Base-by-base conservation (phyloP, 2,329 filamentous ascomycete genomes). In the Fusarium haematococcum region DNA sequence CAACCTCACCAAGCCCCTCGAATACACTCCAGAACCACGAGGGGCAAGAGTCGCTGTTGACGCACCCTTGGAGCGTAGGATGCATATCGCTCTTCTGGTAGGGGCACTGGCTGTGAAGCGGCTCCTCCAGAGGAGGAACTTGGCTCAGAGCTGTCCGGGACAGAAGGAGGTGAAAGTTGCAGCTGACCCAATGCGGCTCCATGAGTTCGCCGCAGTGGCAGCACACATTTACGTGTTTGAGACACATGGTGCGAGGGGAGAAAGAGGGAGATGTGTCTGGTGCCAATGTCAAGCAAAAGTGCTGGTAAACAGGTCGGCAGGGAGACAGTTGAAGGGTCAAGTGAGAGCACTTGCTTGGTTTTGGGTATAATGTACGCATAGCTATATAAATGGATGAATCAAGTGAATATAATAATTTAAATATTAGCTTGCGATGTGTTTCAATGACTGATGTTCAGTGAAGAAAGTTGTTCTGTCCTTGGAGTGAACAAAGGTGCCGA, bases 181-280 rank as follows among this genome's bases (percentile, higher is more conserved):
- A 74, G 4, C 33, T 35, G 7, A 27, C n/a, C 43, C 63, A 71
- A 32, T 65, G 58, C 20, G 30, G n/a, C 5, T 18, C 18, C 13
- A 74, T 37, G 11, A 23, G 33, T 16, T 74, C 71, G 4, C 71
- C 71, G 10, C 71, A 74, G 33, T 74, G 35, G 43, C 71, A 71
- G 33, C 71, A 74, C 27, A 48, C 45, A 2, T 20, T n/a, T 35
- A 56, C 27, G 39, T 65, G 10, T 13, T 71, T 48, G 14, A 62
- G 54, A 11, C 71, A 74, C 71, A 71, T 74, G 27, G 13, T 54
- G 27, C 11, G 3, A 33, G 27, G 11, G 6, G 6, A n/a, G 0
- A 6, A n/a, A 30, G 48, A 8, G 25, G 6, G 10, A 52, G 6
- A 16, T 13, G 11, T n/a, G 18, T 52, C 25, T 30, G 25, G 27